Evolutionary conservation across 192 early-diverging fungal species (phyloP).

Genomic region (Cladochytrium replicatum): DNA sequence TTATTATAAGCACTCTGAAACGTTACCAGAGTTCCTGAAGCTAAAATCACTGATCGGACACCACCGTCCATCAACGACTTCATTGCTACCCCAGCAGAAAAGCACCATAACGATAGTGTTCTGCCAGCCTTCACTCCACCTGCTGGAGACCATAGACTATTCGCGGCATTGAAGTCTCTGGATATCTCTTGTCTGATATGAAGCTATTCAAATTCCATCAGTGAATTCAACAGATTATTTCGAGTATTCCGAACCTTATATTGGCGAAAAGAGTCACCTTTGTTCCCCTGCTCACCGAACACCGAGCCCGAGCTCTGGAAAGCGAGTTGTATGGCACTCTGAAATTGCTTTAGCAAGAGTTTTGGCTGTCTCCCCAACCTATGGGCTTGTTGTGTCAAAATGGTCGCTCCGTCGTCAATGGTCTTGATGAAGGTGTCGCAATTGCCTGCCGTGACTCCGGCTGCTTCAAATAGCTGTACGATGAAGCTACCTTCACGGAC

Average conservation of each 20-base stretch:
- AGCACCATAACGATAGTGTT: constrained; percentile 52
- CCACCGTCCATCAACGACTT: constrained; percentile 23
- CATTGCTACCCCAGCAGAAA: constrained; percentile 50
- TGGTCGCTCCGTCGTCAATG: constrained; percentile 14
- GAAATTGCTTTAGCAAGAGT: constrained; percentile 10
- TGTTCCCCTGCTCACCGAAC: too few relatives aligned
- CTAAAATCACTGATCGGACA: constrained; percentile 44
- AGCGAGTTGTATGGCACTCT: background rate
- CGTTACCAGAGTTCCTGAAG: constrained; percentile 54
- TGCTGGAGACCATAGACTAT: too few relatives aligned
- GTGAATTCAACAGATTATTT: too few relatives aligned
- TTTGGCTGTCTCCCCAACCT: constrained; percentile 1
- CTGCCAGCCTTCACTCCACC: constrained; percentile 12
- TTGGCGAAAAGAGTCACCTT: too few relatives aligned
- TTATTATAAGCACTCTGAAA: background rate
- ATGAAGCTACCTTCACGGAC: constrained; percentile 23
- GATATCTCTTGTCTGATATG: too few relatives aligned
- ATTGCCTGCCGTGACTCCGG: constrained; percentile 5
- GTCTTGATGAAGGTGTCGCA: constrained; percentile 4
- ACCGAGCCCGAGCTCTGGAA: too few relatives aligned
- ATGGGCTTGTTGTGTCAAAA: constrained; percentile 12
- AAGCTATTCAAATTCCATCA: too few relatives aligned
- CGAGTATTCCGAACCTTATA: too few relatives aligned
- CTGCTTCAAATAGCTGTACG: constrained; percentile 17
- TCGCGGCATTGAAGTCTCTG: too few relatives aligned